A percentile compares a stretch with the other conserved stretches of the same genome.
phyloP scores from a whole-genome alignment of 495 filamentous ascomycete genomes.

The Corynascus novoguineensis region DNA sequence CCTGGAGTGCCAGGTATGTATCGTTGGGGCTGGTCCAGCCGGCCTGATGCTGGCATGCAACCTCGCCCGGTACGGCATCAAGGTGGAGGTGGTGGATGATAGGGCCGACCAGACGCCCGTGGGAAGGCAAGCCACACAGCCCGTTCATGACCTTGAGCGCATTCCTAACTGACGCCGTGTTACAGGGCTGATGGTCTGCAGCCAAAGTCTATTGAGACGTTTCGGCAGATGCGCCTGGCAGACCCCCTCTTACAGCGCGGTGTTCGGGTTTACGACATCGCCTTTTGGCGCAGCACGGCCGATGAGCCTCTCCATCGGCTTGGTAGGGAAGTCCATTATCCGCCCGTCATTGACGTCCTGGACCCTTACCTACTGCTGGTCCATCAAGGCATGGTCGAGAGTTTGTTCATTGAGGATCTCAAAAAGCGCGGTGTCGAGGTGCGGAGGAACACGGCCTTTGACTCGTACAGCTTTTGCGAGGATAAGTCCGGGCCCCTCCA shows the following conservation, averaged over 20 bases:
- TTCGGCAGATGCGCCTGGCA: constrained; percentile 59
- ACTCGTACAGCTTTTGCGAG: constrained; percentile 44
- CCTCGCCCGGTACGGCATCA: constrained; percentile 59
- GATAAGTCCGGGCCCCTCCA: constrained; percentile 36
- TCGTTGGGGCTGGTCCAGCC: constrained; percentile 66
- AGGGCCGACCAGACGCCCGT: constrained; percentile 55
- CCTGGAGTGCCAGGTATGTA: constrained; percentile 49
- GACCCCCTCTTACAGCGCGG: constrained; percentile 56
- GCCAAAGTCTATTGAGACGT: constrained; percentile 47
- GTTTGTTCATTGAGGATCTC: constrained; percentile 60
- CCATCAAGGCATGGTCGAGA: constrained; percentile 71
- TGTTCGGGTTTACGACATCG: constrained; percentile 63
- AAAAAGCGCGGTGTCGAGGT: constrained; percentile 52
- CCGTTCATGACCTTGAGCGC: background rate
- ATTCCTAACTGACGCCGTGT: background rate
- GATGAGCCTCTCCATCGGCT: constrained; percentile 48
- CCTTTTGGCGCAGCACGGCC: constrained; percentile 64
- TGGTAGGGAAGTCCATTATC: constrained; percentile 48
- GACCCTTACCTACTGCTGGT: constrained; percentile 68
- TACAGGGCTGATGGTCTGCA: constrained; percentile 62
- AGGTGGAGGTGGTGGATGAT: constrained; percentile 57
- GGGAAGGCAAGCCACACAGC: constrained; percentile 38
- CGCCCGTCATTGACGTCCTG: constrained; percentile 57
- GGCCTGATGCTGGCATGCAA: constrained; percentile 68
- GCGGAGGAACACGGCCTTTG: constrained; percentile 52